A percentile compares a stretch with the other conserved stretches of the same genome.
Evolutionary conservation across 768 basidiomycete species (phyloP).

Genomic region (Hygrophoropsis aurantiaca): DNA sequence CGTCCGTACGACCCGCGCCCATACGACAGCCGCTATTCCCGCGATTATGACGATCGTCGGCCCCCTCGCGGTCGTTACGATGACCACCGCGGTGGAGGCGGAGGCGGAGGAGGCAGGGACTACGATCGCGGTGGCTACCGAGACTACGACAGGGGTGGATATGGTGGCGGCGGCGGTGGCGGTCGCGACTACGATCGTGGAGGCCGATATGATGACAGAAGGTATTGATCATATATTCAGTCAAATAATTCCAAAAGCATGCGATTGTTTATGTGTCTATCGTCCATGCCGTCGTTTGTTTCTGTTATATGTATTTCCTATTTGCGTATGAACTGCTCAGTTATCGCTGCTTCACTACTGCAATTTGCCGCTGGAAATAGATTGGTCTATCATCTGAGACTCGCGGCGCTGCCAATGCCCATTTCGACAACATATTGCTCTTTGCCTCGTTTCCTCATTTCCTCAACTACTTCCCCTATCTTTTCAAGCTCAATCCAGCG

Average conservation of each 20-base stretch:
- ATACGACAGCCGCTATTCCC: conserved; percentile 83
- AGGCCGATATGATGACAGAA: conserved; percentile 42
- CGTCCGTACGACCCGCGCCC: conserved; percentile 91
- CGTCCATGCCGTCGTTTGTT: conserved; percentile 4
- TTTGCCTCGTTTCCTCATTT: conserved; percentile 58
- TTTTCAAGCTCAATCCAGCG: conserved; percentile 68
- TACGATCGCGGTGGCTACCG: conserved; percentile 31
- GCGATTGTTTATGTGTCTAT: conserved; percentile 1
- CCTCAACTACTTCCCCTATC: conserved; percentile 66
- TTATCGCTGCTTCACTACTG: conserved; percentile 1
- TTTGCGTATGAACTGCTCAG: conserved; percentile 8
- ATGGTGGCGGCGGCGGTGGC: conserved; percentile 27
- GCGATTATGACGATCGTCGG: conserved; percentile 57
- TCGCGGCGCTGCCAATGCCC: conserved; percentile 54
- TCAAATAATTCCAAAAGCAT: neutral
- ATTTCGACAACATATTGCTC: conserved; percentile 59
- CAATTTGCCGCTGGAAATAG: neutral
- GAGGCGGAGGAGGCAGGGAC: conserved; percentile 34
- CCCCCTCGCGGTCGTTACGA: conserved; percentile 42
- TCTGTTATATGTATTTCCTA: conserved; percentile 22
- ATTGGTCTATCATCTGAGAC: conserved; percentile 3
- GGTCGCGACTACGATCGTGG: conserved; percentile 40
- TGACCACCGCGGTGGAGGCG: conserved; percentile 45
- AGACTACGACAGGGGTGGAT: conserved; percentile 27
- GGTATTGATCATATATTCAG: conserved; percentile 33